These are phyloP conservation scores for Penicillium nucicola DNA, from an alignment of 495 filamentous ascomycete species.

Conservation along the genomic window DNA sequence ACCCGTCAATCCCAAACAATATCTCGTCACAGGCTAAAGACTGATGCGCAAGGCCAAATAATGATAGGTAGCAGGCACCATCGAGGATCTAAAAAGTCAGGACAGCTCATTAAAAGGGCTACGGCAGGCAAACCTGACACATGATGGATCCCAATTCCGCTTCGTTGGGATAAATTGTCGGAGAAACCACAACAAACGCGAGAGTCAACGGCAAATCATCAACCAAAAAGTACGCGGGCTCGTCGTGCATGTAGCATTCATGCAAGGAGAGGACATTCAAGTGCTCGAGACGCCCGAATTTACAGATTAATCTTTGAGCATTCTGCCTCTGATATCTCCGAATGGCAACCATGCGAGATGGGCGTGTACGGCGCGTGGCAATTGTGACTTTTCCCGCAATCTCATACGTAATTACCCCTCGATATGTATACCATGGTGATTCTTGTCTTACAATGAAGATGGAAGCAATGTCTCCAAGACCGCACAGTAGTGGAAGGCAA, in stretches of 20 bases:
- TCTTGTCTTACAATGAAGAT: conserved; percentile 7
- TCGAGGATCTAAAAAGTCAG: conserved; percentile 9
- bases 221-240: conserved; percentile 6
- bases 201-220: conserved; percentile 4
- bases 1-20: neutral
- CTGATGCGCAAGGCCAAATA: neutral
- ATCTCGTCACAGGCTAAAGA: neutral
- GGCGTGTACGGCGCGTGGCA: conserved; percentile 3
- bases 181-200: neutral
- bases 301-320: conserved; percentile 1
- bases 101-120: neutral
- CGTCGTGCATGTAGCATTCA: conserved; percentile 1
- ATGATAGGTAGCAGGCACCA: conserved; percentile 1
- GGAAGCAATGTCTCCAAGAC: neutral
- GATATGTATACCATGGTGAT: conserved; percentile 8
- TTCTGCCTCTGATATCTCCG: conserved; percentile 1
- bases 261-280: neutral
- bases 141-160: conserved; percentile 6
- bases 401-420: conserved; percentile 5
- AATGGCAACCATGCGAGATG: conserved; percentile 7
- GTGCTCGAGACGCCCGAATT: conserved; percentile 2
- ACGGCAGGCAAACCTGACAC: neutral
- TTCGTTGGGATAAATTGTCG: conserved; percentile 1
- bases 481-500: neutral
- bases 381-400: conserved; percentile 4